These are phyloP conservation scores for Fraxinus xanthoxyloides DNA, from an alignment of 305 asterid genomes.

Conservation along the genomic window DNA sequence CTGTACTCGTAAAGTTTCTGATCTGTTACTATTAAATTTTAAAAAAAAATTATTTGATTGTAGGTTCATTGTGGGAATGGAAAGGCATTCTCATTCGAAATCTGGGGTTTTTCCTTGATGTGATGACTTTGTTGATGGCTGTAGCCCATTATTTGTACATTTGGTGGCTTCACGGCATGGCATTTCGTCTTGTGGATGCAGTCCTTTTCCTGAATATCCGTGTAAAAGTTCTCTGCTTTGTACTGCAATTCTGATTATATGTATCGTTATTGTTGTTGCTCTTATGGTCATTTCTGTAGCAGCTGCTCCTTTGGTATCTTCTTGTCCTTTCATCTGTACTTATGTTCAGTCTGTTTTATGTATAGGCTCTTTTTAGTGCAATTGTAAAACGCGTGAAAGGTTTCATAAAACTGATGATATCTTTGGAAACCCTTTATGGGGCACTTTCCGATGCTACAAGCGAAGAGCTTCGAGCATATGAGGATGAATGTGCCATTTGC, in stretches of 20 bases:
- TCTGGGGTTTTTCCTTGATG: slow-evolving; percentile 73
- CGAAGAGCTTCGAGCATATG: slow-evolving; percentile 67
- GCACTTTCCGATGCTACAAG: slow-evolving; percentile 81
- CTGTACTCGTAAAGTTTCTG: background rate
- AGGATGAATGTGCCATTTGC: slow-evolving; percentile 89
- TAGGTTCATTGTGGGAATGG: slow-evolving; percentile 84
- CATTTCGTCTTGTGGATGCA: slow-evolving; percentile 79
- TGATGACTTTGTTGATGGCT: slow-evolving; percentile 83
- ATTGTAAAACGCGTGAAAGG: slow-evolving; percentile 63
- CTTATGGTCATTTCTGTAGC: slow-evolving; percentile 7
- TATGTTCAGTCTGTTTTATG: slow-evolving; percentile 23
- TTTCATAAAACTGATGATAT: slow-evolving; percentile 64
- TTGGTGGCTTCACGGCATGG: slow-evolving; percentile 96
- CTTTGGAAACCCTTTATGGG: slow-evolving; percentile 75
- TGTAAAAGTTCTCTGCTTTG: slow-evolving; percentile 39
- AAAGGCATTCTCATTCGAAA: slow-evolving; percentile 68
- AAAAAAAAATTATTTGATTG: slow-evolving; percentile 5
- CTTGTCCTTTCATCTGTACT: slow-evolving; percentile 13
- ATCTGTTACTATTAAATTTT: background rate
- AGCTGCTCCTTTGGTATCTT: slow-evolving; percentile 1
- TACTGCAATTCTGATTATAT: slow-evolving; percentile 4
- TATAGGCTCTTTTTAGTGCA: slow-evolving; percentile 75
- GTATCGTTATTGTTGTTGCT: slow-evolving; percentile 8
- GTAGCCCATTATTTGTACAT: slow-evolving; percentile 76
- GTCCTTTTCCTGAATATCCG: slow-evolving; percentile 78